Percentiles rank a stretch among this genome's conserved stretches.
These are phyloP conservation scores for Bacidia rubella DNA, from an alignment of 495 filamentous ascomycete species.

Conservation along the genomic window DNA sequence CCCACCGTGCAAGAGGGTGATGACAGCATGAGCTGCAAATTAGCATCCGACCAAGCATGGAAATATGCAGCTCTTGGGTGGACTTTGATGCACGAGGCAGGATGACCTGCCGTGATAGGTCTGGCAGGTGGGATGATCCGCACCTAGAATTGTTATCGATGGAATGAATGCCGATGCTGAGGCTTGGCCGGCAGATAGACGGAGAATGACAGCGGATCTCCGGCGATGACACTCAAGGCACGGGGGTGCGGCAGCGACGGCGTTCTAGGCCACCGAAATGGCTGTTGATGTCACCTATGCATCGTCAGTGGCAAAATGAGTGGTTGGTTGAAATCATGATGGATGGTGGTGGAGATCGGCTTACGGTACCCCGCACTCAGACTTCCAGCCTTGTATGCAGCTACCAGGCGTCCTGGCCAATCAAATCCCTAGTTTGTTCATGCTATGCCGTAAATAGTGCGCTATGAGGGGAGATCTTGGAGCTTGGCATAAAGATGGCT, in stretches of 20 bases:
- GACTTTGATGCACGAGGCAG: not conserved
- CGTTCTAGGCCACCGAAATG: not conserved
- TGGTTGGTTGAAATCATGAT: not conserved
- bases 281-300: not conserved
- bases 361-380: not conserved
- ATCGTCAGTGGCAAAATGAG: not conserved
- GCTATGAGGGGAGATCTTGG: not conserved
- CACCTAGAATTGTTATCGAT: not conserved
- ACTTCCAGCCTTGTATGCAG: not conserved
- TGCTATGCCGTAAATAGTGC: not conserved
- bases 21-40: not conserved
- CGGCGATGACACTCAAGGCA: not conserved
- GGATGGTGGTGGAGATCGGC: not conserved
- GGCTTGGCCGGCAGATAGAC: no score
- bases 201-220: not conserved
- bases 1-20: not conserved
- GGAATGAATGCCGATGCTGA: no score
- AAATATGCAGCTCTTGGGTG: not conserved
- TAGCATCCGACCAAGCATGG: not conserved
- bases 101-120: not conserved
- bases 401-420: not conserved
- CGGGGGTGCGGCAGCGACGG: not conserved
- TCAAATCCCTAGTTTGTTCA: not conserved
- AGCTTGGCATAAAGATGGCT: not conserved
- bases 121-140: not conserved